phyloP scores from a whole-genome alignment of 345 rosid genomes.

The Isatis tinctoria region DNA sequence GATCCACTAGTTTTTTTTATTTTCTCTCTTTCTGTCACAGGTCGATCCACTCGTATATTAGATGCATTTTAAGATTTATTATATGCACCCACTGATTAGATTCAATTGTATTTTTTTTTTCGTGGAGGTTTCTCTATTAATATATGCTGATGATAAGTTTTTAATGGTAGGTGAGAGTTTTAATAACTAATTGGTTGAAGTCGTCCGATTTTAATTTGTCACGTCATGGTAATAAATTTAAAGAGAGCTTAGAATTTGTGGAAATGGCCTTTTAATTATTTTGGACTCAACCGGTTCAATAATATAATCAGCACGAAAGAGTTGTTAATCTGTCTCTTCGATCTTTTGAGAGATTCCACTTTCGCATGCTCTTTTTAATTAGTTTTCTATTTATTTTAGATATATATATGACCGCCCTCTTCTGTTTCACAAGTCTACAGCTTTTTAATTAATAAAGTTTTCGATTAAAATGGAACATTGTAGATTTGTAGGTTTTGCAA shows the following conservation, averaged over 20 bases:
- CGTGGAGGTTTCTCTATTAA: slow-evolving; percentile 6
- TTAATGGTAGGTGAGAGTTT: slow-evolving; percentile 22
- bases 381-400: neutral
- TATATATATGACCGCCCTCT: slow-evolving; percentile 17
- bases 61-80: slow-evolving; percentile 15
- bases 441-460: slow-evolving; percentile 7
- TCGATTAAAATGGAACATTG: slow-evolving; percentile 7
- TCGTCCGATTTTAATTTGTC: slow-evolving; percentile 6
- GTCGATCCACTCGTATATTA: slow-evolving; percentile 15
- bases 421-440: neutral
- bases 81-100: slow-evolving; percentile 18
- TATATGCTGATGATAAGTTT: neutral
- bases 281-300: slow-evolving; percentile 24
- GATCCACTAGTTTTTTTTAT: neutral
- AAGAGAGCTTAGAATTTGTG: slow-evolving; percentile 4
- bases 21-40: neutral
- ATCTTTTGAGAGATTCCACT: slow-evolving; percentile 37
- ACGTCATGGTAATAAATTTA: slow-evolving; percentile 23
- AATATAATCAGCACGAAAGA: slow-evolving; percentile 24
- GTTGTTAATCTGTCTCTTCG: slow-evolving; percentile 41
- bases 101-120: slow-evolving; percentile 10
- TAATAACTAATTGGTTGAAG: slow-evolving; percentile 3
- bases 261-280: slow-evolving; percentile 22
- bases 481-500: slow-evolving; percentile 14
- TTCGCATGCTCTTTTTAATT: slow-evolving; percentile 18